Evolutionary conservation across 164 flowering plant genomes (phyloP), one percentile per base, ranked within the genome.

Genomic region (Macadamia integrifolia): DNA sequence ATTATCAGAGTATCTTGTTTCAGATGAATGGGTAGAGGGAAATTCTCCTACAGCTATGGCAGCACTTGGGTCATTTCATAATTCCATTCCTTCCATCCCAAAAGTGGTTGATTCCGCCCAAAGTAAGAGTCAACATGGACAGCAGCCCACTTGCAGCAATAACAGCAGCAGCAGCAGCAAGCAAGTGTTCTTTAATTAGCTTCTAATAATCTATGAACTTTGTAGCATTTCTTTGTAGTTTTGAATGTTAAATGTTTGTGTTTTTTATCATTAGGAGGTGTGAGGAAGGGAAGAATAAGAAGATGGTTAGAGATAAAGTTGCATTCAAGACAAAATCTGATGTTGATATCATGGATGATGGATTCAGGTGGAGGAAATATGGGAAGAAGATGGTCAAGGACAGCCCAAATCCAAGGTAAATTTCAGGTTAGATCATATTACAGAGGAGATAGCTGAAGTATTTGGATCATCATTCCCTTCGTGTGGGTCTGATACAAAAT

Each of bases 341-440:
- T 55, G 44, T 81, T 53, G 88, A 85, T 63, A 65, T 80, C 56
- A 60, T 85, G 58, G 82, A 85, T 50, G 88, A 85, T 67, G 88
- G 88, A 2, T 85, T 59, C 76, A 85, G 65, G 68, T 85, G 88
- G 88, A 83, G 85, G 71, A 85, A 85, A 71, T 85, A 85, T 53
- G 88, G 88, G 30, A 85, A 85, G 69, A 85, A 85, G 69, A 81
- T 78, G 86, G 88, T 85, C 60, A 85, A 83, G 75, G 81, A 81
- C 73, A 85, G 84, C 64, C 82, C 83, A 28, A 73, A 83, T 73
- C 88, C 88, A 40, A 85, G 88, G 88, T 85, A 66, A 23, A 23
- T 23, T 23, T 23, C 23, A 23, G 23, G 23, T 23, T 23, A 23
- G 23, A 23, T 23, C 23, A 23, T 23, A 23, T 23, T 23, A 23